Conservation (phyloP, 176 grass and related monocot species). For the Avena insularis region DNA sequence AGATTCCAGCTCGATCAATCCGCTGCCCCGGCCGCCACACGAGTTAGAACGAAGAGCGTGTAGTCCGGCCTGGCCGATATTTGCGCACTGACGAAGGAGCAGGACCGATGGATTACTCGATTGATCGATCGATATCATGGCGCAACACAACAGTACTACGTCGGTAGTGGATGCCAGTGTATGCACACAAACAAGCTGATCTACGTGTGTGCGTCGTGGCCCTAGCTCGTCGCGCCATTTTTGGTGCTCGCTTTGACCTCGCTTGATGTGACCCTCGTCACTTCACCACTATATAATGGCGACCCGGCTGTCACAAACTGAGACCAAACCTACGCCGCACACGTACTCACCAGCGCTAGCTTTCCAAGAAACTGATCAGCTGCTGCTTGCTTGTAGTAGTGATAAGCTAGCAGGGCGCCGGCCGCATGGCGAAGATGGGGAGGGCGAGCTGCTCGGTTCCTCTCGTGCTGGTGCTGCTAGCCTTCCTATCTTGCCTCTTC, state of each 20-base stretch:
- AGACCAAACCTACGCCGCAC: constrained; percentile 12
- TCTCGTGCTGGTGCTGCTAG: constrained; percentile 47
- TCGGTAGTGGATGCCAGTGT: constrained; percentile 37
- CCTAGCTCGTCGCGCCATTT: constrained; percentile 25
- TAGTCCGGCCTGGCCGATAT: not conserved
- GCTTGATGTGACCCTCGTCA: constrained; percentile 36
- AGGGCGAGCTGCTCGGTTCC: constrained; percentile 49
- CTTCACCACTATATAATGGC: constrained; percentile 47
- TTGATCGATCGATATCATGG: constrained; percentile 25
- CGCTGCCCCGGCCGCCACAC: not conserved
- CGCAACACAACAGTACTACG: not conserved
- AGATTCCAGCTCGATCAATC: not conserved
- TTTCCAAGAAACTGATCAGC: not conserved
- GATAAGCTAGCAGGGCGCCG: too few relatives aligned
- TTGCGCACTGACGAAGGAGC: constrained; percentile 10
- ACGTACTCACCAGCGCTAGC: not conserved
- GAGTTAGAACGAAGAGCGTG: not conserved
- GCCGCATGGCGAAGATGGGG: constrained; percentile 28
- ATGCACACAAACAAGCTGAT: not conserved
- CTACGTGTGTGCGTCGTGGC: constrained; percentile 19
- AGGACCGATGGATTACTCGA: not conserved
- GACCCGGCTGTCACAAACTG: not conserved
- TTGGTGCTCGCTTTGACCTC: constrained; percentile 43
- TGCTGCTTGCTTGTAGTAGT: not conserved
- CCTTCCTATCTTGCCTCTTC: constrained; percentile 54